Evolutionary conservation across 2,329 filamentous ascomycete genomes (phyloP).

Genomic region (Aureobasidium vineae): DNA sequence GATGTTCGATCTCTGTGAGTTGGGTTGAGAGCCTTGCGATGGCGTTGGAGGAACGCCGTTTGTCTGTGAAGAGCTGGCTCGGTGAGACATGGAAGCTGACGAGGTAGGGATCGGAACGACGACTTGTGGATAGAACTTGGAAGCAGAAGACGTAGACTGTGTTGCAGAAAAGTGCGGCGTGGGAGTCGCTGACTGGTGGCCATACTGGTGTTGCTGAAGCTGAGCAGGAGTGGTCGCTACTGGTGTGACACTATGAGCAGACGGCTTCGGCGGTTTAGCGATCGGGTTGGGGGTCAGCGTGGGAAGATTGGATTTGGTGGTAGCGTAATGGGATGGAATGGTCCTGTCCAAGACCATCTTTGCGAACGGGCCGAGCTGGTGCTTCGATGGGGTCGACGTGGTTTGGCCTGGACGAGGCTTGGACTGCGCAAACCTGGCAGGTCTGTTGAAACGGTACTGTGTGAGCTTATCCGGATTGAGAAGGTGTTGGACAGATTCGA

Average conservation of each 20-base stretch:
- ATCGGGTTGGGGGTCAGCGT: neutral
- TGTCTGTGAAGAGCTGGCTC: neutral
- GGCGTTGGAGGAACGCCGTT: neutral
- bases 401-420: conserved; percentile 1
- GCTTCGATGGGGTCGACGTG: conserved; percentile 23
- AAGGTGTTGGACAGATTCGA: conserved; percentile 72
- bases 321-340: conserved; percentile 11
- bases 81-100: neutral
- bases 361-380: conserved; percentile 53
- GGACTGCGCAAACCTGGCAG: conserved; percentile 17
- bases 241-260: neutral
- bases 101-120: conserved; percentile 9
- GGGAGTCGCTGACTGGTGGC: neutral
- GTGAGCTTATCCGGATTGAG: conserved; percentile 69
- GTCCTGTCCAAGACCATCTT: conserved; percentile 52
- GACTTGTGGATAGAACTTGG: conserved; percentile 8
- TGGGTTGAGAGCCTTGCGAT: conserved; percentile 1
- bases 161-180: neutral
- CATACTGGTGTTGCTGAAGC: neutral
- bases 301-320: conserved; percentile 5
- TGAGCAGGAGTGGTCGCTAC: neutral
- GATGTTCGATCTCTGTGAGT: neutral
- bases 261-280: neutral
- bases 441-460: conserved; percentile 47
- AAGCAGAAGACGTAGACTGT: neutral